These are phyloP conservation scores for Hirschioporus abietinus DNA, from an alignment of 768 basidiomycete species.

Conservation along the genomic window DNA sequence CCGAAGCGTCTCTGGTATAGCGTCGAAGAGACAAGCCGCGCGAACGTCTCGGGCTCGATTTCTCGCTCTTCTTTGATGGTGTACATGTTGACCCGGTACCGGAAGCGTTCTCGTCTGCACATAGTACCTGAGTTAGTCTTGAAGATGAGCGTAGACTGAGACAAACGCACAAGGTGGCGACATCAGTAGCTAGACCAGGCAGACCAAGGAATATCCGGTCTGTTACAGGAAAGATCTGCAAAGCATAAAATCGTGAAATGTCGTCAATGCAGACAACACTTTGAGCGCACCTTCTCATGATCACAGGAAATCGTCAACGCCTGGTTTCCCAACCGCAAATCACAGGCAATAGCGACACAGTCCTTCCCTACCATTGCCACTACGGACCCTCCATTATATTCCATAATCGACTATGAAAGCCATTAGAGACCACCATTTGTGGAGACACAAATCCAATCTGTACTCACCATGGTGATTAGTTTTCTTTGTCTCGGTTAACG, in stretches of 20 bases:
- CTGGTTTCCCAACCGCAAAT: conserved; percentile 86
- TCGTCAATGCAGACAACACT: not conserved
- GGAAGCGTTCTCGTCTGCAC: conserved; percentile 78
- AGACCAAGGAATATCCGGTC: conserved; percentile 90
- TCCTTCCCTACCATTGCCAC: conserved; percentile 99
- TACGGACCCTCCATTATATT: conserved; percentile 95
- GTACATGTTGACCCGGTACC: conserved; percentile 97
- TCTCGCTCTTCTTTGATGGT: conserved; percentile 98
- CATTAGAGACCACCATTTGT: not conserved
- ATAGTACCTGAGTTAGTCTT: not conserved
- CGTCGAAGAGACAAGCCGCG: conserved; percentile 91
- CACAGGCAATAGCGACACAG: conserved; percentile 97
- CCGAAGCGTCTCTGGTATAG: conserved; percentile 95
- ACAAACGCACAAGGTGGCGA: conserved; percentile 72
- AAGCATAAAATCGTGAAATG: conserved; percentile 15
- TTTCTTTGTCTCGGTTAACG: not conserved
- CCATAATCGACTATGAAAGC: conserved; percentile 70
- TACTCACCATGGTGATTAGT: not conserved
- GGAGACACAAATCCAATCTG: not conserved
- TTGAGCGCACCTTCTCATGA: conserved; percentile 79
- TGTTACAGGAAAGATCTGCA: conserved; percentile 88
- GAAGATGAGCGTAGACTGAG: conserved; percentile 8
- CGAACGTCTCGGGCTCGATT: conserved; percentile 94
- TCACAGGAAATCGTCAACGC: conserved; percentile 82
- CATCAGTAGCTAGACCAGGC: conserved; percentile 90